A percentile compares a stretch with the other conserved stretches of the same genome.
These are phyloP conservation scores for Brassica juncea DNA, from an alignment of 345 rosid genomes.

Conservation along the genomic window DNA sequence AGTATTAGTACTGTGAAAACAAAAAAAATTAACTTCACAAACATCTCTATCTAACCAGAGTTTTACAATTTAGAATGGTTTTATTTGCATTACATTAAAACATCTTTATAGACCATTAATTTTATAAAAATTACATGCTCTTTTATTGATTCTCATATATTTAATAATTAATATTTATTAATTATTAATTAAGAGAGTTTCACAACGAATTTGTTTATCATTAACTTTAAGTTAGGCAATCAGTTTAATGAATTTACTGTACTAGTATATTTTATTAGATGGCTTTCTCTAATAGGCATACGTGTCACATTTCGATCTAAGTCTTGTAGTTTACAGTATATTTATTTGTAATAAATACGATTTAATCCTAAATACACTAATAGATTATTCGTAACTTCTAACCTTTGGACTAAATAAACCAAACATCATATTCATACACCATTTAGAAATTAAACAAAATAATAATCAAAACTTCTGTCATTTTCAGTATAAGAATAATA, in stretches of 20 bases:
- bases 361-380: not conserved
- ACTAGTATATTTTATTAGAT: not conserved
- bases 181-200: not conserved
- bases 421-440: constrained; percentile 1
- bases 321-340: constrained; percentile 3
- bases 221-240: constrained; percentile 32
- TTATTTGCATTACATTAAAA: not conserved
- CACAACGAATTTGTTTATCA: not conserved
- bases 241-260: not conserved
- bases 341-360: not conserved
- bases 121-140: not conserved
- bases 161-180: too few species aligned
- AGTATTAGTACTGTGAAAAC: not conserved
- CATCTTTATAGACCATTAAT: not conserved
- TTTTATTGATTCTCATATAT: not conserved
- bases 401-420: constrained; percentile 12
- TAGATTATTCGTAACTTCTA: not conserved
- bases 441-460: not conserved
- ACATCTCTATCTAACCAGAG: not conserved
- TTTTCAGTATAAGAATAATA: constrained; percentile 32
- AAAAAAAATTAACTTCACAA: not conserved
- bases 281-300: constrained; percentile 4
- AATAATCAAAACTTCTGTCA: not conserved
- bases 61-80: not conserved
- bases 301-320: not conserved